Conservation (phyloP, 2,329 filamentous ascomycete species). For the Aureobasidium sp. region DNA sequence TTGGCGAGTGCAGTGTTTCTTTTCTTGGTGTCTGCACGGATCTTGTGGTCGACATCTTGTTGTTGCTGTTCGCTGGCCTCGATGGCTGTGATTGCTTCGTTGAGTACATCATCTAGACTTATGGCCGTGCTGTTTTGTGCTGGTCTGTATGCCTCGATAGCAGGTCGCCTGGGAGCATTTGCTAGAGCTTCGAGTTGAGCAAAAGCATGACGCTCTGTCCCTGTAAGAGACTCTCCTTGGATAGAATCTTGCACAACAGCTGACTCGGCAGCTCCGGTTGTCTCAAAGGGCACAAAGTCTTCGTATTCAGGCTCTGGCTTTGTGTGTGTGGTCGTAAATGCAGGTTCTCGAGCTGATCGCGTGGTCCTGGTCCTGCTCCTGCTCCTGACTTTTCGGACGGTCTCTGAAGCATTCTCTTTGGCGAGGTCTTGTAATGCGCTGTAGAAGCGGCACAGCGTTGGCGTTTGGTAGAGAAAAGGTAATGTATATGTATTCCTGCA, state of each 20-base stretch:
- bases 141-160: not conserved
- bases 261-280: not conserved
- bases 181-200: conserved; percentile 4
- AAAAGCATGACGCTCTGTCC: not conserved
- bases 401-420: not conserved
- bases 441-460: conserved; percentile 9
- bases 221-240: not conserved
- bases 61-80: not conserved
- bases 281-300: conserved; percentile 9
- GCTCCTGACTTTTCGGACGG: not conserved
- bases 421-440: conserved; percentile 12
- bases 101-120: conserved; percentile 11
- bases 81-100: conserved; percentile 1
- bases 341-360: not conserved
- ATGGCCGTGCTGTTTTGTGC: not conserved
- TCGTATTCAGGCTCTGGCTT: not conserved
- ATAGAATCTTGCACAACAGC: not conserved
- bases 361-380: not conserved
- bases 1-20: not conserved
- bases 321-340: not conserved
- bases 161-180: not conserved
- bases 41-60: not conserved
- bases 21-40: not conserved
- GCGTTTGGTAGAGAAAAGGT: conserved; percentile 8
- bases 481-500: not conserved